phyloP scores from a whole-genome alignment of 2,329 filamentous ascomycete species.

The Microsporum ferrugineum region DNA sequence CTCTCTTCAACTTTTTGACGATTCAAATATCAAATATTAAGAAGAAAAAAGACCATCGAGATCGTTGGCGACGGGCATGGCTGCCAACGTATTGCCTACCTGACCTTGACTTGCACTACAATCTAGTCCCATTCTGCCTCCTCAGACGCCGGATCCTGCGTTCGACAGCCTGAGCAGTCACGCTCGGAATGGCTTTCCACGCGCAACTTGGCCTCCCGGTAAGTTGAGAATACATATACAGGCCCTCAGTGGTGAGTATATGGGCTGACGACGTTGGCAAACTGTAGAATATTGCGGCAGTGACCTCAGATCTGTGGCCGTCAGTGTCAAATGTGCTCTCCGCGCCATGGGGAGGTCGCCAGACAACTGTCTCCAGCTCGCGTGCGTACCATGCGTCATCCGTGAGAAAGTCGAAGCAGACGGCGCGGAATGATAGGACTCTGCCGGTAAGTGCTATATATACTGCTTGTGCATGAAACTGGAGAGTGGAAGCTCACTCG shows the following conservation, averaged over 20 bases:
- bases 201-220: conserved; percentile 39
- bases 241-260: not conserved
- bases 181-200: conserved; percentile 39
- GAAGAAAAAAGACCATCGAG: not conserved
- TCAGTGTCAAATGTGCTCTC: conserved; percentile 31
- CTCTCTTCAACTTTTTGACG: not conserved
- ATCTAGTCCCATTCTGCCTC: not conserved
- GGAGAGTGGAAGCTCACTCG: not conserved
- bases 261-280: not conserved
- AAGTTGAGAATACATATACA: conserved; percentile 16
- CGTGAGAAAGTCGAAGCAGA: not conserved
- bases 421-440: not conserved
- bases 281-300: conserved; percentile 35
- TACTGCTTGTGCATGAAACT: not conserved
- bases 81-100: not conserved
- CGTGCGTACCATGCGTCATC: not conserved
- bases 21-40: not conserved
- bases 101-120: not conserved
- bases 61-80: conserved; percentile 1
- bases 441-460: not conserved
- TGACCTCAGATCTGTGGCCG: conserved; percentile 35
- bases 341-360: conserved; percentile 26
- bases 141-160: not conserved
- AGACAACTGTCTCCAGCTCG: not conserved
- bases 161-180: conserved; percentile 13